phyloP scores from a whole-genome alignment of 2,329 filamentous ascomycete genomes.

The Conoideocrella luteorostrata region DNA sequence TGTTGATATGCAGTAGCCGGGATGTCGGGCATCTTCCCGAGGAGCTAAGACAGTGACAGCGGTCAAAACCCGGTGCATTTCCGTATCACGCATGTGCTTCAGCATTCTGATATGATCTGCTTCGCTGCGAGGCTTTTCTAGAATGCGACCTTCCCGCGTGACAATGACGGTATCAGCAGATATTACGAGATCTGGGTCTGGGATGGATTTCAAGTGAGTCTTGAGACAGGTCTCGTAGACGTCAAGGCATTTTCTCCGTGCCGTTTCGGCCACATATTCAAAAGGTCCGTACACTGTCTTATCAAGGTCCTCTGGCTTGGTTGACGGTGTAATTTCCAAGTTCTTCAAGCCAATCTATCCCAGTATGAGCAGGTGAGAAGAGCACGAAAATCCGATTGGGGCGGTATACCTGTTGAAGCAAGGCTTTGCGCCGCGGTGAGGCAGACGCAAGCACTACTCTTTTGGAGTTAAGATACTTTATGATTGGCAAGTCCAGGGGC shows the following conservation, averaged over 20 bases:
- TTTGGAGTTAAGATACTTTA: constrained; percentile 69
- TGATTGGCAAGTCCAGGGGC: constrained; percentile 72
- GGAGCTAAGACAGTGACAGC: constrained; percentile 80
- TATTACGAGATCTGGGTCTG: constrained; percentile 78
- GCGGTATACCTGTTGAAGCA: constrained; percentile 60
- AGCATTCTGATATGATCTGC: constrained; percentile 80
- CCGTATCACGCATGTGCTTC: constrained; percentile 69
- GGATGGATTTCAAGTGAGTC: constrained; percentile 35
- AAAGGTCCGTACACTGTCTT: constrained; percentile 69
- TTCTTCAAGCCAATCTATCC: constrained; percentile 68
- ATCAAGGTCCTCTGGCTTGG: constrained; percentile 76
- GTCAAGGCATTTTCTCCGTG: constrained; percentile 72
- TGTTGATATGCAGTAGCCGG: constrained; percentile 76
- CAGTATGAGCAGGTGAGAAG: constrained; percentile 10
- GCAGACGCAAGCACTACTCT: constrained; percentile 85
- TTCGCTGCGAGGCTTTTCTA: constrained; percentile 86
- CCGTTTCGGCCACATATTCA: constrained; percentile 88
- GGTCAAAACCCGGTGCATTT: constrained; percentile 77
- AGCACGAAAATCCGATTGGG: background rate
- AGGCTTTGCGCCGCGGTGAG: constrained; percentile 75
- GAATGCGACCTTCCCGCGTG: constrained; percentile 63
- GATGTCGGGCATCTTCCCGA: constrained; percentile 69
- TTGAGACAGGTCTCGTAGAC: constrained; percentile 51
- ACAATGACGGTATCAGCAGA: constrained; percentile 90
- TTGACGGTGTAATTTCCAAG: constrained; percentile 78